phyloP scores from a whole-genome alignment of 176 grass and related monocot genomes.

The Ananas comosus region DNA sequence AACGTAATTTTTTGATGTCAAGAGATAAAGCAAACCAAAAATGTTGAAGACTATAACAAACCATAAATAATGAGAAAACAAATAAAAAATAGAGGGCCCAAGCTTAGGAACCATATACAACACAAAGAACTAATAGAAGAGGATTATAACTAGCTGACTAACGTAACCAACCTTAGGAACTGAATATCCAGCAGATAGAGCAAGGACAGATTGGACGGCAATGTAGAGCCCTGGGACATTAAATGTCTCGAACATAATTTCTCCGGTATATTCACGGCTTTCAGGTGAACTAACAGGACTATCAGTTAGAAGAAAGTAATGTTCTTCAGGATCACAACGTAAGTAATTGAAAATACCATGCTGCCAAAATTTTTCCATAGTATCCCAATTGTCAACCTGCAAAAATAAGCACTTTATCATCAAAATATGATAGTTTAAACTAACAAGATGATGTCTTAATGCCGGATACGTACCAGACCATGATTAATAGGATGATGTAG shows the following conservation, averaged over 20 bases:
- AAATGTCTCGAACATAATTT: constrained; percentile 99
- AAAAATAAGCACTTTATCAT: constrained; percentile 17
- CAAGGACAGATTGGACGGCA: constrained; percentile 81
- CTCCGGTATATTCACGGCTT: constrained; percentile 89
- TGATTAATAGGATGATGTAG: constrained; percentile 58
- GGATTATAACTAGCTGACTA: not conserved
- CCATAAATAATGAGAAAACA: too few relatives aligned
- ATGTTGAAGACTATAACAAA: too few relatives aligned
- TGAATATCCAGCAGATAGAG: constrained; percentile 82
- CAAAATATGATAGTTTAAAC: not conserved
- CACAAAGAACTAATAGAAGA: constrained; percentile 12
- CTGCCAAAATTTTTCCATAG: constrained; percentile 98
- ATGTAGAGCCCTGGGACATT: constrained; percentile 94
- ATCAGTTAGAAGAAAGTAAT: constrained; percentile 89
- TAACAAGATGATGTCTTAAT: not conserved
- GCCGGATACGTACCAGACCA: constrained; percentile 50
- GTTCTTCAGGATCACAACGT: constrained; percentile 83
- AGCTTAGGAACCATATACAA: constrained; percentile 6
- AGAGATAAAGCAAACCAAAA: too few relatives aligned
- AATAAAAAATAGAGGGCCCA: not conserved
- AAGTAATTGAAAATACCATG: constrained; percentile 90
- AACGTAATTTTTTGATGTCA: too few relatives aligned
- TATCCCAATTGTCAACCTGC: constrained; percentile 92
- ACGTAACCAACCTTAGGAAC: constrained; percentile 38
- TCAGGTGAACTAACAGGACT: constrained; percentile 79